Conservation (phyloP, 805 yeast species). For the Kodamaea nitidulidarum region DNA sequence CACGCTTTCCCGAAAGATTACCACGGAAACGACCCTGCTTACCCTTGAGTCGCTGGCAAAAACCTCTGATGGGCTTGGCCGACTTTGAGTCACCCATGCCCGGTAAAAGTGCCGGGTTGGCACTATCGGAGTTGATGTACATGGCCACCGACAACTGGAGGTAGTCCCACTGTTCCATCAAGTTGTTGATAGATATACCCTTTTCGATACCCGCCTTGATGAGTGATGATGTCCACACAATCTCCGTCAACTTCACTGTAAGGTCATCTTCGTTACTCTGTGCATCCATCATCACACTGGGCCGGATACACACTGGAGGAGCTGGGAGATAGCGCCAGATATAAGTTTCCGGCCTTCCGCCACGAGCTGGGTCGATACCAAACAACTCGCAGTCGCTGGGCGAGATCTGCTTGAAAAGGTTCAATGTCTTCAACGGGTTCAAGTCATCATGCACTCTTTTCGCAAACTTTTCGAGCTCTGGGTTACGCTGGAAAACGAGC, state of each 20-base stretch:
- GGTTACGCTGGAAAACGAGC: conserved; percentile 66
- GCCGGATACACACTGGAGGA: conserved; percentile 98
- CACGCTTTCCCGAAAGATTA: conserved; percentile 95
- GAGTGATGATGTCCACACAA: conserved; percentile 93
- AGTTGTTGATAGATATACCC: conserved; percentile 85
- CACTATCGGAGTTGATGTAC: conserved; percentile 95
- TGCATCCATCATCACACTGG: conserved; percentile 89
- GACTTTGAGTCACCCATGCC: conserved; percentile 48
- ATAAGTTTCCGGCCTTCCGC: conserved; percentile 94
- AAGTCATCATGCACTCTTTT: conserved; percentile 89
- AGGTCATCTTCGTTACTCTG: conserved; percentile 96
- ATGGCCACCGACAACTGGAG: conserved; percentile 92
- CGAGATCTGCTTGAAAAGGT: conserved; percentile 77
- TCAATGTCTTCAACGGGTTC: conserved; percentile 85
- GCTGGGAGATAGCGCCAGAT: conserved; percentile 97
- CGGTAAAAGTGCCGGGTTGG: conserved; percentile 74
- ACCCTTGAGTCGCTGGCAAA: conserved; percentile 96
- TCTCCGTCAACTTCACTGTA: conserved; percentile 92
- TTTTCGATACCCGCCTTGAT: conserved; percentile 93
- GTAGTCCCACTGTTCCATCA: conserved; percentile 99
- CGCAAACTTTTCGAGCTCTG: conserved; percentile 83
- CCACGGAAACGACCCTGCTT: conserved; percentile 99
- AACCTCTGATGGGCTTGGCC: conserved; percentile 83
- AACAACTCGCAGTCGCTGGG: conserved; percentile 89
- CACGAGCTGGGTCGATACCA: conserved; percentile 82